phyloP scores from a whole-genome alignment of 768 basidiomycete species.

The Hemileccinum rubropunctum region DNA sequence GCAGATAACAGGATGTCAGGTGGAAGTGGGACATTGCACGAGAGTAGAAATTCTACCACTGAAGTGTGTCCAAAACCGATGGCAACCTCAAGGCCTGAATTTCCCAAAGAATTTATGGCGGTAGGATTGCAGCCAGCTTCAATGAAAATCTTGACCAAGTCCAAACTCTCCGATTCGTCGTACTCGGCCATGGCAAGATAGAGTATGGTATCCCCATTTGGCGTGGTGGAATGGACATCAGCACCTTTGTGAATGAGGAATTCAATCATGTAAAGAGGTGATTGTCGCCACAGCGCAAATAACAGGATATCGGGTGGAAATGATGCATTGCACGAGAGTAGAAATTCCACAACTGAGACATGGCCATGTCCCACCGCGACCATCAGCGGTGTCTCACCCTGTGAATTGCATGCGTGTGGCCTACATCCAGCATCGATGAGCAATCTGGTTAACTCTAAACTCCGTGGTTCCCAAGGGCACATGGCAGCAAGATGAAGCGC shows the following conservation, averaged over 20 bases:
- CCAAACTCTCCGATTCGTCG: too few relatives aligned
- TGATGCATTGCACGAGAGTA: not conserved
- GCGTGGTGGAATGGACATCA: not conserved
- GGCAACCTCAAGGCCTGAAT: too few relatives aligned
- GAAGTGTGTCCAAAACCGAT: too few relatives aligned
- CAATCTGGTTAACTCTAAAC: not conserved
- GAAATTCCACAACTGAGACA: not conserved
- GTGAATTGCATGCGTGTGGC: not conserved
- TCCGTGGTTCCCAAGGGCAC: not conserved
- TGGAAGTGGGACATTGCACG: not conserved
- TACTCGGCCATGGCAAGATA: not conserved
- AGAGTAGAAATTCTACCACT: not conserved
- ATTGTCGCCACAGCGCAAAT: not conserved
- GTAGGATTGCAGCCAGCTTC: too few relatives aligned
- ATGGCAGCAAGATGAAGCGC: not conserved
- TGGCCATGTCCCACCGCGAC: not conserved
- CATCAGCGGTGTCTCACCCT: not conserved
- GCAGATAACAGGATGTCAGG: not conserved
- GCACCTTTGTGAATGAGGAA: not conserved
- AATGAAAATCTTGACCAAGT: too few relatives aligned
- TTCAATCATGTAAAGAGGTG: not conserved
- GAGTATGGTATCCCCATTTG: not conserved
- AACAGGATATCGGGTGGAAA: not conserved
- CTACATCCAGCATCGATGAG: slow-evolving; percentile 3
- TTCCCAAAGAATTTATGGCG: too few relatives aligned